phyloP scores from a whole-genome alignment of 345 rosid genomes.

The Balakata baccata region DNA sequence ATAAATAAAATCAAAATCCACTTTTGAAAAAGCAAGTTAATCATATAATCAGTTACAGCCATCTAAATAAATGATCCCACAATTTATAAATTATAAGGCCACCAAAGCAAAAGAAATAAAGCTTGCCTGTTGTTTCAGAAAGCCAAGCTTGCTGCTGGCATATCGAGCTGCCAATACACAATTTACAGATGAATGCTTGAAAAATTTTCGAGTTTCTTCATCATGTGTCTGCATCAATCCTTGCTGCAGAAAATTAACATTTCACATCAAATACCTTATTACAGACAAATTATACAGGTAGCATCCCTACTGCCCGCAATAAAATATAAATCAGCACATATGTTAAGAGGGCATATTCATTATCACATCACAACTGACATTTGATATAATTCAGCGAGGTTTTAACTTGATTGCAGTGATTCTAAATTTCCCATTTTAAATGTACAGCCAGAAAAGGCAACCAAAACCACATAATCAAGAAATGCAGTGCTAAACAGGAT shows the following conservation, averaged over 20 bases:
- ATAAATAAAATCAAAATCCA: not conserved
- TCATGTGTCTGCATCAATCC: conserved; percentile 94
- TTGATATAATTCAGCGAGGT: not conserved
- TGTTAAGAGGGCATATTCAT: not conserved
- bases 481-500: not conserved
- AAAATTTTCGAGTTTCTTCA: conserved; percentile 85
- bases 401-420: not conserved
- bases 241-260: conserved; percentile 41
- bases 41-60: not conserved
- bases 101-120: not conserved
- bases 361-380: not conserved
- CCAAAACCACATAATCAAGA: not conserved
- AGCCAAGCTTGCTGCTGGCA: conserved; percentile 78
- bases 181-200: conserved; percentile 91
- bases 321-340: not conserved
- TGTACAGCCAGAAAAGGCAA: not conserved
- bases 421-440: not conserved
- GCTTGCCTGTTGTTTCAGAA: conserved; percentile 59
- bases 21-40: not conserved
- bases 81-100: not conserved
- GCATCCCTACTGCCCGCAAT: not conserved
- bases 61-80: not conserved
- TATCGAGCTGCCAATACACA: conserved; percentile 90
- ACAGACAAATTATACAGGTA: not conserved
- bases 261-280: not conserved